Conservation (phyloP, 805 yeast species). For the Pichia kluyveri region DNA sequence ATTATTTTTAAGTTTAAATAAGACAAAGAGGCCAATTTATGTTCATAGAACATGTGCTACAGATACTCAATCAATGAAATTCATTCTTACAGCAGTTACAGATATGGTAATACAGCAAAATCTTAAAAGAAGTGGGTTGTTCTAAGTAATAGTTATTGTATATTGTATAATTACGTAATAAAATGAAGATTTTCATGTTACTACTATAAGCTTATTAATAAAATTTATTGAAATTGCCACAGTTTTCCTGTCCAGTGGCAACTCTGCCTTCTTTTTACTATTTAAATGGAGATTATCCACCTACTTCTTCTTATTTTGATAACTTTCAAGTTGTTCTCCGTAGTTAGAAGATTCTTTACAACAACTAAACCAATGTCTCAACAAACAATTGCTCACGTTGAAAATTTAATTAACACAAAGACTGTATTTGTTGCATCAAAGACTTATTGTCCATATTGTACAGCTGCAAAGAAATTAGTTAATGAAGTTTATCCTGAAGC, state of each 20-base stretch:
- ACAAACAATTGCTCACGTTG: conserved; percentile 48
- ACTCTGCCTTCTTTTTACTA: no score
- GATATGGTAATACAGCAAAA: conserved; percentile 84
- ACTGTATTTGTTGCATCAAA: conserved; percentile 77
- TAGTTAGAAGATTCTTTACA: conserved; percentile 20
- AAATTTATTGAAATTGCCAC: no score
- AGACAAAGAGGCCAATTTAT: conserved; percentile 65
- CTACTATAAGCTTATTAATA: no score
- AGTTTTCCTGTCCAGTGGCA: no score
- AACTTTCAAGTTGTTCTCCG: conserved; percentile 22
- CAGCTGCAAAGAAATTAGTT: conserved; percentile 39
- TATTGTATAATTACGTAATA: no score
- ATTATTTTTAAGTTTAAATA: conserved; percentile 54
- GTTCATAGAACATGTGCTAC: conserved; percentile 95
- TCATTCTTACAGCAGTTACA: conserved; percentile 86
- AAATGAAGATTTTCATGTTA: no score
- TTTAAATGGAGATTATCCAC: neutral
- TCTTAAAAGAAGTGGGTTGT: conserved; percentile 66
- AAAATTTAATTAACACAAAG: conserved; percentile 53
- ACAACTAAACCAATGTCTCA: conserved; percentile 47
- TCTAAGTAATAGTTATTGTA: conserved; percentile 25
- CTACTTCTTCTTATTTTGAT: conserved; percentile 2
- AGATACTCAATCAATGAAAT: conserved; percentile 79
- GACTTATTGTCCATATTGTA: conserved; percentile 62
- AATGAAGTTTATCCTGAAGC: conserved; percentile 34